These are phyloP conservation scores for Trametes cinnabarina DNA, from an alignment of 768 basidiomycete species.

Conservation along the genomic window DNA sequence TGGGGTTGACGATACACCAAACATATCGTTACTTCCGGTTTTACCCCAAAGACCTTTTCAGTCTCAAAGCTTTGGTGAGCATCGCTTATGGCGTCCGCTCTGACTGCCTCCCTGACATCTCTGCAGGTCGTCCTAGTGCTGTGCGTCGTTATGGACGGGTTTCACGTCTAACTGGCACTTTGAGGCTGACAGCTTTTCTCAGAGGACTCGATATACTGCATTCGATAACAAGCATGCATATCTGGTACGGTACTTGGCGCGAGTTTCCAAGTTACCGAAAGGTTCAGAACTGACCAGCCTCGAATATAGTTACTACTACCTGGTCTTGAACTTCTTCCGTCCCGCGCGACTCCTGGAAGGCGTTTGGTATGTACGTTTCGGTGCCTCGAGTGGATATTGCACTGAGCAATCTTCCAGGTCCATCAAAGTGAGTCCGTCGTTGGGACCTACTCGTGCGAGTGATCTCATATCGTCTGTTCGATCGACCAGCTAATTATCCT, in stretches of 20 bases:
- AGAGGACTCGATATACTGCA: conserved; percentile 4
- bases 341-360: neutral
- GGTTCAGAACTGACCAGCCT: neutral
- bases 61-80: neutral
- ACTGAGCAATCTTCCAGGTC: neutral
- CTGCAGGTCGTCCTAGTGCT: neutral
- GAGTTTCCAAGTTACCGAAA: no score
- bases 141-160: neutral
- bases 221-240: neutral
- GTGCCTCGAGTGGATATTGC: neutral
- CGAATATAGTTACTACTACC: neutral
- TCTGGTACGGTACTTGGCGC: neutral
- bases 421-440: neutral
- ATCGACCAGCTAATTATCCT: no score
- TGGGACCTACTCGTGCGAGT: neutral
- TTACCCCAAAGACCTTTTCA: neutral
- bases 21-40: neutral
- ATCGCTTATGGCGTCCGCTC: neutral
- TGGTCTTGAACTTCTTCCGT: neutral
- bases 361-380: neutral
- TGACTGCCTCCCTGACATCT: no score
- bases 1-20: neutral
- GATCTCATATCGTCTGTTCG: no score
- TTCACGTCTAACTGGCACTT: no score
- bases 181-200: neutral